Conservation (phyloP, 345 rosid genomes). For the Leavenworthia alabamica region DNA sequence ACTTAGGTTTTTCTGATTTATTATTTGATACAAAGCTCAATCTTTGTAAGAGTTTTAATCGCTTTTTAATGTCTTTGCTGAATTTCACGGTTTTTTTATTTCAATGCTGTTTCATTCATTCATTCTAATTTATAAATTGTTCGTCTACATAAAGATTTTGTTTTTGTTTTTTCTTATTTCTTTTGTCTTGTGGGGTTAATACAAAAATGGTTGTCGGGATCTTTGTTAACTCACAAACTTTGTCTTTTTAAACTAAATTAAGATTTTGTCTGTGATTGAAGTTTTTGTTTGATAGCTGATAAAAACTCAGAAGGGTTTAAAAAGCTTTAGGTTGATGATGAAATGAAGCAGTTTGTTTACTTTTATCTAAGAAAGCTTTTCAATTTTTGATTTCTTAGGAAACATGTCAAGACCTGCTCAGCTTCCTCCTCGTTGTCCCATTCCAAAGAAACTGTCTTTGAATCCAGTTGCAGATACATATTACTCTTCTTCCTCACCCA, state of each 20-base stretch:
- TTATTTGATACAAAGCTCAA: not conserved
- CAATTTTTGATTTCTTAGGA: not conserved
- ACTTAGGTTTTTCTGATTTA: not conserved
- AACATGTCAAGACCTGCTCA: slow-evolving; percentile 66
- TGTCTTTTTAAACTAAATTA: not conserved
- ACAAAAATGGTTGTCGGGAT: slow-evolving; percentile 27
- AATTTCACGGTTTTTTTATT: slow-evolving; percentile 1
- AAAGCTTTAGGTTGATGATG: slow-evolving; percentile 10
- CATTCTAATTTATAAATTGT: not conserved
- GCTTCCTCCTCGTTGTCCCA: slow-evolving; percentile 70
- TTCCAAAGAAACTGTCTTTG: slow-evolving; percentile 43
- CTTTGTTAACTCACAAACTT: not conserved
- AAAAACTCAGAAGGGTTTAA: not conserved
- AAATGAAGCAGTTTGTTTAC: not conserved
- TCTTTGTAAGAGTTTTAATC: not conserved
- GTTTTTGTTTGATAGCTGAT: slow-evolving; percentile 20
- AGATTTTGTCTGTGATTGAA: not conserved
- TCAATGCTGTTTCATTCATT: slow-evolving; percentile 32
- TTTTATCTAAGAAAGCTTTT: slow-evolving; percentile 10
- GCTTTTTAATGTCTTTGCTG: not conserved
- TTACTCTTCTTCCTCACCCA: slow-evolving; percentile 29
- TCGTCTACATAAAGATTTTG: not conserved
- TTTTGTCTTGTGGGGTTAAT: slow-evolving; percentile 31
- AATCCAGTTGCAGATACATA: slow-evolving; percentile 25
- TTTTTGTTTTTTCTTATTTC: not conserved